Percentiles rank a stretch among this genome's conserved stretches.
Conservation (phyloP, 2,329 filamentous ascomycete species). For the Phialophora macrospora region DNA sequence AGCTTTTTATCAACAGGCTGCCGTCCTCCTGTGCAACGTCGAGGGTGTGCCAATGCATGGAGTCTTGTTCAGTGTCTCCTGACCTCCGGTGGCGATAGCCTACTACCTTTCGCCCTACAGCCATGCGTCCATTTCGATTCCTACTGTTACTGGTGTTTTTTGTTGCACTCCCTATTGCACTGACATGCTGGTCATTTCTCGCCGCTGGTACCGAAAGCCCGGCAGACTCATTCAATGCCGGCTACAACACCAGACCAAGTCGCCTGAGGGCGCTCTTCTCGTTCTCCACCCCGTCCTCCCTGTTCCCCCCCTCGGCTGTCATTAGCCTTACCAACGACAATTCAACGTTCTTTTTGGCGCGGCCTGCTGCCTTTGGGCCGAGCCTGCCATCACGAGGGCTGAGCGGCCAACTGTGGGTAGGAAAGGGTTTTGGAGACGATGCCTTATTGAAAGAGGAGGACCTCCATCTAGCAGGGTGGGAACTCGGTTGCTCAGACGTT, state of each 20-base stretch:
- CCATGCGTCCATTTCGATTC: conserved; percentile 55
- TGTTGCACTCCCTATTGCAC: conserved; percentile 54
- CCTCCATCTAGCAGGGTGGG: conserved; percentile 67
- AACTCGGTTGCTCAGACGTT: conserved; percentile 93
- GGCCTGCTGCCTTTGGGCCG: conserved; percentile 92
- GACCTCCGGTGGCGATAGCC: conserved; percentile 16
- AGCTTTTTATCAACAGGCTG: conserved; percentile 10
- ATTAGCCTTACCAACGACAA: conserved; percentile 98
- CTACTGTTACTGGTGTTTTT: conserved; percentile 54
- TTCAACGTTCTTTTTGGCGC: conserved; percentile 91
- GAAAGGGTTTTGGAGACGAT: conserved; percentile 87
- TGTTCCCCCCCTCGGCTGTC: conserved; percentile 93
- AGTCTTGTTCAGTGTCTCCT: conserved; percentile 24
- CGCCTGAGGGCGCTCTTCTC: conserved; percentile 67
- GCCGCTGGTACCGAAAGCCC: conserved; percentile 38
- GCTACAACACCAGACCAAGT: conserved; percentile 49
- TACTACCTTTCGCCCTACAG: conserved; percentile 21
- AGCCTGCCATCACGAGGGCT: conserved; percentile 74
- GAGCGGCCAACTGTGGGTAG: conserved; percentile 90
- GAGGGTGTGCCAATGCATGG: conserved; percentile 21
- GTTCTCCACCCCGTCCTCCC: conserved; percentile 76
- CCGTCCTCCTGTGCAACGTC: neutral
- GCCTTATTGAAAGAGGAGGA: conserved; percentile 63
- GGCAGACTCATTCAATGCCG: conserved; percentile 44
- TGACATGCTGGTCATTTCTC: conserved; percentile 55